Percentiles rank a stretch among this genome's conserved stretches.
Conservation (phyloP, 2,329 filamentous ascomycete species). For the Periconia sp. region DNA sequence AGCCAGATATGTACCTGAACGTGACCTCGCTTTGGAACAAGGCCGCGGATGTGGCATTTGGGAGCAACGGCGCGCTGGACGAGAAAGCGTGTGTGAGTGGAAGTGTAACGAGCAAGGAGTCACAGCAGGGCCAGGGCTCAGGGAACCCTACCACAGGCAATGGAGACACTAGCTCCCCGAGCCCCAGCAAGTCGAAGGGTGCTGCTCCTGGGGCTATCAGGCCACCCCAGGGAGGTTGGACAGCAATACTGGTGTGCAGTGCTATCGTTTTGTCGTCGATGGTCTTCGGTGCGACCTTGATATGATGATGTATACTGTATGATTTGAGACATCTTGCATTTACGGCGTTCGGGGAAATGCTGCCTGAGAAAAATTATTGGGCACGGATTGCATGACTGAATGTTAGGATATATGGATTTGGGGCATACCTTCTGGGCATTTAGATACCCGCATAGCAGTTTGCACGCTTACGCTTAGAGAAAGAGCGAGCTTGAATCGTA, state of each 20-base stretch:
- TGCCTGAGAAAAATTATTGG: too few relatives aligned
- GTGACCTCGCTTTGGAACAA: constrained; percentile 60
- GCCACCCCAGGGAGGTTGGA: constrained; percentile 12
- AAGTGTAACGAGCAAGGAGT: constrained; percentile 31
- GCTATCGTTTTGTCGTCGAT: constrained; percentile 14
- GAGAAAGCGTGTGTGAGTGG: constrained; percentile 35
- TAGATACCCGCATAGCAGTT: too few relatives aligned
- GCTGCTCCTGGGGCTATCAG: constrained; percentile 12
- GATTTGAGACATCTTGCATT: too few relatives aligned
- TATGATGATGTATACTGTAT: too few relatives aligned
- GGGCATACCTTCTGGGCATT: too few relatives aligned
- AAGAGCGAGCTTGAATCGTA: too few relatives aligned
- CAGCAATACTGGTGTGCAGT: constrained; percentile 14
- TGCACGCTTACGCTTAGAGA: too few relatives aligned
- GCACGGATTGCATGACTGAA: too few relatives aligned
- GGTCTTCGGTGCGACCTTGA: constrained; percentile 17
- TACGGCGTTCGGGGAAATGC: too few relatives aligned
- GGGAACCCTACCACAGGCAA: constrained; percentile 4
- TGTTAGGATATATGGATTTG: too few relatives aligned
- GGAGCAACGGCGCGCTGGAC: constrained; percentile 33
- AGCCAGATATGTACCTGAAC: constrained; percentile 59
- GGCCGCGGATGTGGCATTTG: constrained; percentile 35
- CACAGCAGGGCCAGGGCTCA: constrained; percentile 34
- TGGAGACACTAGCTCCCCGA: constrained; percentile 3
- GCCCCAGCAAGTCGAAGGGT: constrained; percentile 9